phyloP scores from a whole-genome alignment of 2,329 filamentous ascomycete genomes.

The Elsinoe batatas region DNA sequence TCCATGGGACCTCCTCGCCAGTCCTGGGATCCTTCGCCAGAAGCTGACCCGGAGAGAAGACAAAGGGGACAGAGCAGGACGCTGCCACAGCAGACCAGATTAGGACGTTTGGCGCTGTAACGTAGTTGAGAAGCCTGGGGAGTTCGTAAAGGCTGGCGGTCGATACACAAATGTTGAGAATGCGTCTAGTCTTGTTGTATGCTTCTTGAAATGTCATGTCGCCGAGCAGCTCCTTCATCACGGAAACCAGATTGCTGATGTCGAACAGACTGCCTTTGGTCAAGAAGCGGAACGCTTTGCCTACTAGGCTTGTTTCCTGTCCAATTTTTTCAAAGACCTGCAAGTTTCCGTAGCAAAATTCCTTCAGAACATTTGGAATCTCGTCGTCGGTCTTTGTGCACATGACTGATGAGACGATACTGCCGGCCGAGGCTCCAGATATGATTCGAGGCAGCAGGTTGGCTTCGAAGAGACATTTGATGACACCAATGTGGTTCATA shows the following conservation, averaged over 20 bases:
- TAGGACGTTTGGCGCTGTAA: constrained; percentile 87
- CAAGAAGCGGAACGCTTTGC: constrained; percentile 60
- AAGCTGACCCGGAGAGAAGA: constrained; percentile 71
- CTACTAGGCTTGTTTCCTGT: constrained; percentile 52
- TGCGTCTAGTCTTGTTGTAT: constrained; percentile 84
- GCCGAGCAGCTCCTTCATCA: constrained; percentile 72
- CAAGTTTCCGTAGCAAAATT: constrained; percentile 71
- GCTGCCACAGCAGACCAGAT: constrained; percentile 96
- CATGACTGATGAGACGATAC: constrained; percentile 72
- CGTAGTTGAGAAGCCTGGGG: constrained; percentile 78
- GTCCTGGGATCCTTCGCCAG: constrained; percentile 79
- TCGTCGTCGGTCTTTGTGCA: constrained; percentile 71
- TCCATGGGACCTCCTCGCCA: constrained; percentile 70
- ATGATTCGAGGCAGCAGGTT: constrained; percentile 74
- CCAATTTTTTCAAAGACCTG: constrained; percentile 63
- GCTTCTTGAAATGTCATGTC: constrained; percentile 93
- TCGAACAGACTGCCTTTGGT: constrained; percentile 81
- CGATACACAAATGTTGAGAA: constrained; percentile 90
- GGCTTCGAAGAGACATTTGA: constrained; percentile 69
- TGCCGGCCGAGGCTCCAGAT: constrained; percentile 77
- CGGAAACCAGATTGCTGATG: constrained; percentile 66
- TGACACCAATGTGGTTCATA: constrained; percentile 83
- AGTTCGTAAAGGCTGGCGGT: constrained; percentile 80
- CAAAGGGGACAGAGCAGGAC: constrained; percentile 81
- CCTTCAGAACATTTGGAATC: constrained; percentile 56